Conservation (phyloP, 495 filamentous ascomycete species). For the Penicillium samsonianum region DNA sequence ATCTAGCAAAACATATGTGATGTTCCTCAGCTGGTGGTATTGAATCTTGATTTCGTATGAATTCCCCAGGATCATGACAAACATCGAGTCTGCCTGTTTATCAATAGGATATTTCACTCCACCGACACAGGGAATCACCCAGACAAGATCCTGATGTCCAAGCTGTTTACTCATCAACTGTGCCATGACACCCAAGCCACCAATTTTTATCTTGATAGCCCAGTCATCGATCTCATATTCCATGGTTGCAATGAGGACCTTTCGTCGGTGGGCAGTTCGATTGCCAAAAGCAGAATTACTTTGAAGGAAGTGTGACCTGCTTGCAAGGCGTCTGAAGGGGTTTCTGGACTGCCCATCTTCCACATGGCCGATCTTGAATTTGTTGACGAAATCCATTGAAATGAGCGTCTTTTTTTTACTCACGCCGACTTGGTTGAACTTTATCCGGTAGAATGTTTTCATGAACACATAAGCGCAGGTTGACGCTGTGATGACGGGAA, state of each 20-base stretch:
- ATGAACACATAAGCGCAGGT: slow-evolving; percentile 60
- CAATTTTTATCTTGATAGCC: slow-evolving; percentile 73
- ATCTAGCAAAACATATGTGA: slow-evolving; percentile 72
- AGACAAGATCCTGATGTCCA: slow-evolving; percentile 66
- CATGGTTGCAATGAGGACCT: slow-evolving; percentile 68
- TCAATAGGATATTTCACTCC: slow-evolving; percentile 66
- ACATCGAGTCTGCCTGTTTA: slow-evolving; percentile 61
- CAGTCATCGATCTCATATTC: slow-evolving; percentile 76
- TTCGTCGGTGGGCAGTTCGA: slow-evolving; percentile 46
- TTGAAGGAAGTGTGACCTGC: slow-evolving; percentile 48
- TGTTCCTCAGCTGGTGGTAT: slow-evolving; percentile 65
- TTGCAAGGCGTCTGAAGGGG: slow-evolving; percentile 36
- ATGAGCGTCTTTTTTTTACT: slow-evolving; percentile 48
- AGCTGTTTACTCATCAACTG: slow-evolving; percentile 72
- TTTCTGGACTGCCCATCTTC: slow-evolving; percentile 31
- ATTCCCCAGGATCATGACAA: slow-evolving; percentile 64
- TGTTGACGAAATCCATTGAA: slow-evolving; percentile 38
- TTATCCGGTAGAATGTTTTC: slow-evolving; percentile 69
- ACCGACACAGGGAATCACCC: slow-evolving; percentile 76
- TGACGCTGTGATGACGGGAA: slow-evolving; percentile 54
- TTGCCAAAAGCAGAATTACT: slow-evolving; percentile 49
- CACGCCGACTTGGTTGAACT: slow-evolving; percentile 68
- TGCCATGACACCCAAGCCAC: slow-evolving; percentile 69
- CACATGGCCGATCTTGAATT: slow-evolving; percentile 21
- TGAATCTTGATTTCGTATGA: slow-evolving; percentile 65